A percentile compares a stretch with the other conserved stretches of the same genome.
phyloP scores from a whole-genome alignment of 75 land plant species.

The Isoetes taiwanensis region DNA sequence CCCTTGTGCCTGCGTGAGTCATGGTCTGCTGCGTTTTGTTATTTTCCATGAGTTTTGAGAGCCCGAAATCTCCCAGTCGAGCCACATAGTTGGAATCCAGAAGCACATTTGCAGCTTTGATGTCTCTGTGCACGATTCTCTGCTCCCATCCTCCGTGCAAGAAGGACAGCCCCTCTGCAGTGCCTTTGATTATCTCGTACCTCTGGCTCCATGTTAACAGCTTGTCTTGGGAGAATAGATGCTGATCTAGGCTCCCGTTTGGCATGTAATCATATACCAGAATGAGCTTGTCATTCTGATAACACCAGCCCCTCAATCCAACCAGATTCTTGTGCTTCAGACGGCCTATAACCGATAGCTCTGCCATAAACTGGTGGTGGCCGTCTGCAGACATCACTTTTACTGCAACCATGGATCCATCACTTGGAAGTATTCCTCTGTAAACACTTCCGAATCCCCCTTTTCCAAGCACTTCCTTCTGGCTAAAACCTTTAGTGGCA shows the following conservation, averaged over 20 bases:
- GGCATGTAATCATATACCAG: constrained; percentile 24
- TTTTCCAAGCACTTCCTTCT: constrained; percentile 24
- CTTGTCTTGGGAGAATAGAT: neutral
- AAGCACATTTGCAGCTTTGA: constrained; percentile 31
- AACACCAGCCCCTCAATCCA: constrained; percentile 19
- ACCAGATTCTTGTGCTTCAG: constrained; percentile 17
- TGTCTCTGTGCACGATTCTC: constrained; percentile 22
- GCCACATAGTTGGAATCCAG: too few species aligned
- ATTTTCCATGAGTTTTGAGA: too few species aligned
- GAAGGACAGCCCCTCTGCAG: constrained; percentile 17
- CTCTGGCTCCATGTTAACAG: constrained; percentile 9
- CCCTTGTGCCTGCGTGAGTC: too few species aligned
- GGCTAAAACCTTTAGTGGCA: constrained; percentile 29
- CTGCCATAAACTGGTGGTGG: constrained; percentile 15
- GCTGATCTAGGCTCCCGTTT: constrained; percentile 21
- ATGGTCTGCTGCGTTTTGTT: too few species aligned
- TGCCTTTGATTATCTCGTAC: constrained; percentile 12
- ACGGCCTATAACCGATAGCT: constrained; percentile 13
- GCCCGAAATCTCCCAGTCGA: too few species aligned
- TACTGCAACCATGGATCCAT: too few species aligned
- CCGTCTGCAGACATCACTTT: too few species aligned
- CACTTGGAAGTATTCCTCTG: too few species aligned
- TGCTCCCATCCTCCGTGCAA: constrained; percentile 17
- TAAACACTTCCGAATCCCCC: constrained; percentile 23
- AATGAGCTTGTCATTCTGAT: constrained; percentile 1